These are phyloP conservation scores for Massospora cicadina DNA, from an alignment of 371 early-diverging fungal species.

Conservation along the genomic window DNA sequence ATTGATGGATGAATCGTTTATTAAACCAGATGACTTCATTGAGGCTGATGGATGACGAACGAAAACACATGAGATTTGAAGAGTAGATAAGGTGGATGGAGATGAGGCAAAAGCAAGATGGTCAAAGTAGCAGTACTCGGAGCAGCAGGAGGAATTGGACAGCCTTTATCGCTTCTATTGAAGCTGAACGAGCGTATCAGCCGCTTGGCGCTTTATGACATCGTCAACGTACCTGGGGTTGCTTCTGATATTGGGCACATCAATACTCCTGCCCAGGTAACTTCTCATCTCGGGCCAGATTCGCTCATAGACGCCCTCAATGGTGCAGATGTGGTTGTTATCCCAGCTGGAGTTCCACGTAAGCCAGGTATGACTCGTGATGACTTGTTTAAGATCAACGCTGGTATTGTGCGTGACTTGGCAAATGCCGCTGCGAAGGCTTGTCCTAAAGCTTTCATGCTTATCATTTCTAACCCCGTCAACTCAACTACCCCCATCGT, in stretches of 20 bases:
- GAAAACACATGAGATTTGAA: background rate
- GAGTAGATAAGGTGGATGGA: background rate
- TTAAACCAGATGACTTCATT: no score
- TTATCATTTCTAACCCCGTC: constrained; percentile 81
- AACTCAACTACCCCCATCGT: constrained; percentile 84
- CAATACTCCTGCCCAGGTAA: constrained; percentile 49
- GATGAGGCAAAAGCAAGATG: constrained; percentile 9
- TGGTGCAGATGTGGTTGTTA: constrained; percentile 66
- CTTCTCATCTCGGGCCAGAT: constrained; percentile 23
- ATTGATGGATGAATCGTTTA: no score
- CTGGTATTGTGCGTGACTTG: constrained; percentile 64
- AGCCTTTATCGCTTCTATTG: constrained; percentile 71
- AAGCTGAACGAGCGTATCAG: constrained; percentile 48
- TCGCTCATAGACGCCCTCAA: constrained; percentile 41
- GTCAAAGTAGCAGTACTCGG: constrained; percentile 46
- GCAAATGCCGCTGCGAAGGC: constrained; percentile 56
- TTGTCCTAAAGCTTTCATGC: constrained; percentile 59
- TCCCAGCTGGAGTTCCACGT: constrained; percentile 85
- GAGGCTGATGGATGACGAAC: no score
- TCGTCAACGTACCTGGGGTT: constrained; percentile 54
- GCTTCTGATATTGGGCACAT: constrained; percentile 62
- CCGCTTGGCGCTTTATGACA: constrained; percentile 52
- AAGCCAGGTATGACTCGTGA: constrained; percentile 88
- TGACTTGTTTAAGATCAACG: constrained; percentile 74
- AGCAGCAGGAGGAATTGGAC: constrained; percentile 86